Base-by-base conservation (phyloP, 2,329 filamentous ascomycete genomes). In the Colletotrichum chlorophyti region DNA sequence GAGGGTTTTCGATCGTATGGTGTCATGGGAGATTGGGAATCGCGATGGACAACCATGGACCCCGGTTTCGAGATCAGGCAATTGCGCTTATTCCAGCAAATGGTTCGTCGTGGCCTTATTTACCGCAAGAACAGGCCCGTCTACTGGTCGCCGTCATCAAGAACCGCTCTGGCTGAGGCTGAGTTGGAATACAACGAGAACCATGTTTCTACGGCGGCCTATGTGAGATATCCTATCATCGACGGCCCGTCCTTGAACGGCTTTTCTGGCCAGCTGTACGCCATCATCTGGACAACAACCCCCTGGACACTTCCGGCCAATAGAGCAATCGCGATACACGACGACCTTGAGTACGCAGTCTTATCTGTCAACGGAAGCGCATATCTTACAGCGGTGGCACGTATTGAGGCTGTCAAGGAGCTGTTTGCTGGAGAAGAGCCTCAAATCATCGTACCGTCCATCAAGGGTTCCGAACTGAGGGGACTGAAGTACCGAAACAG, bases 251-350 rank as follows among this genome's bases (percentile, higher is more conserved):
- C 88, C 21, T 67, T 68, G 42, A 66, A 75, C 7, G 68, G 78
- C 47, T 67, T 69, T 29, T 61, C 67, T 3, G 79, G 80, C 4
- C 75, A 79, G 5, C 69, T 97, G 10, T 89, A 83, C 70, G 91
- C 90, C n/a, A 83, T 95, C n/a, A 91, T 98, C 48, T 99, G 95
- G 95, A 99, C 95, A 2, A 99, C 95, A 0, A 99, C 95, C 1
- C 95, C 95, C 0, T 99, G 95, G 95, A 99, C 95, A 0, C 79
- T 99, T 5, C 94, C 95, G 0, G 93, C 94, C 2, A 99, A 99
- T 71, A 87, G 86, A 69, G 93, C 91, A 0, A 93, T 99, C 70
- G 93, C 92, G 3, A 83, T 98, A 31, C 87, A 92, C 66, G 78
- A 84, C 6, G 86, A 91, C 34, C 75, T 98, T 60, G 78, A 86